These are phyloP conservation scores for Marchantia paleacea DNA, from an alignment of 225 moss, liverwort and hornwort genomes.

Conservation along the genomic window DNA sequence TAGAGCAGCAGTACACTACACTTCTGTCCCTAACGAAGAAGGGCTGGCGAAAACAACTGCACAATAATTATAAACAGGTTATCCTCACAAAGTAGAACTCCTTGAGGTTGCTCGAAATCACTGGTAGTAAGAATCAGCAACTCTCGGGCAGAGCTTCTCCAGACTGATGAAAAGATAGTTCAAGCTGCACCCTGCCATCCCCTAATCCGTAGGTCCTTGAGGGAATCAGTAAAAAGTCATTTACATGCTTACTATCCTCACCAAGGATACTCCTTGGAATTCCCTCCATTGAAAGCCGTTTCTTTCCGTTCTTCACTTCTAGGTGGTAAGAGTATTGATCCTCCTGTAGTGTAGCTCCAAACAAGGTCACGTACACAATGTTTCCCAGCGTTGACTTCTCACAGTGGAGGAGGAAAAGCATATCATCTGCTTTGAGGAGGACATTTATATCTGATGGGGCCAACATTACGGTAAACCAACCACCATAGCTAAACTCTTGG, in stretches of 20 bases:
- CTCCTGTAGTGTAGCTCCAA: conserved; percentile 47
- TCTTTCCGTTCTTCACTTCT: conserved; percentile 56
- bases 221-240: conserved; percentile 60
- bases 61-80: too few relatives aligned
- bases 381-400: conserved; percentile 56
- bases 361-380: conserved; percentile 62
- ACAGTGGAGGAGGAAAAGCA: conserved; percentile 63
- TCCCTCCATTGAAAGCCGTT: conserved; percentile 53
- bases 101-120: too few relatives aligned
- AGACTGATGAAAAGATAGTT: conserved; percentile 17
- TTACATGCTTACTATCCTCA: conserved; percentile 47
- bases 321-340: conserved; percentile 62
- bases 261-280: conserved; percentile 58
- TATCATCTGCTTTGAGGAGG: conserved; percentile 50
- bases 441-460: conserved; percentile 46
- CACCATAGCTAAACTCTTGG: conserved; percentile 52
- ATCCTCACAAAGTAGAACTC: too few relatives aligned
- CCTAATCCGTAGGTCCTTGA: conserved; percentile 31
- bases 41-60: too few relatives aligned
- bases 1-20: too few relatives aligned
- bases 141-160: conserved; percentile 3
- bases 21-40: too few relatives aligned
- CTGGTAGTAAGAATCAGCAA: neutral
- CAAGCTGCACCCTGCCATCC: conserved; percentile 21
- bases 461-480: conserved; percentile 57